phyloP scores from a whole-genome alignment of 2,329 filamentous ascomycete species.

The Fusarium guadeloupense region DNA sequence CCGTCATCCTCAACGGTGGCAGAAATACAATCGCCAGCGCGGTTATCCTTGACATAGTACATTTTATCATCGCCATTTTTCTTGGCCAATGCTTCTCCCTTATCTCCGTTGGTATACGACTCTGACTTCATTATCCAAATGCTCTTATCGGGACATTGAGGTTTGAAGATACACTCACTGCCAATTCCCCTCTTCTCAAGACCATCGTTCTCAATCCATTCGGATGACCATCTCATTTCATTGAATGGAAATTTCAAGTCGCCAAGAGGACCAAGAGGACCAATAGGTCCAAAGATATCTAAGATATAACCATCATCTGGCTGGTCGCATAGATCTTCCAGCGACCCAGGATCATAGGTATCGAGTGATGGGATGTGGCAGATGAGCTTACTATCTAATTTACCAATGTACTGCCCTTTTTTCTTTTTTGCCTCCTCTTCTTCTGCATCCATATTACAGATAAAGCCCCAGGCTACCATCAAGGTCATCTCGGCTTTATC shows the following conservation, averaged over 20 bases:
- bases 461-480: neutral
- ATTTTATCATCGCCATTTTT: neutral
- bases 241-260: neutral
- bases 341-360: conserved; percentile 1
- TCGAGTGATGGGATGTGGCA: conserved; percentile 5
- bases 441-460: neutral
- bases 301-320: neutral
- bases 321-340: conserved; percentile 1
- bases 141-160: neutral
- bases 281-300: neutral
- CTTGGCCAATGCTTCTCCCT: neutral
- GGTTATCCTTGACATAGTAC: neutral
- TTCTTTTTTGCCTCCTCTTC: neutral
- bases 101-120: neutral
- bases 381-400: neutral
- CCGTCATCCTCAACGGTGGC: neutral
- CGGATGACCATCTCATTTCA: neutral
- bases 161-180: neutral
- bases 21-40: neutral
- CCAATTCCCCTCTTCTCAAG: neutral
- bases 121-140: neutral
- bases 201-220: neutral
- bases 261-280: neutral
- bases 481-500: neutral
- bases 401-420: neutral